phyloP scores from a whole-genome alignment of 768 basidiomycete genomes.

The Tricholoma flavovirens region DNA sequence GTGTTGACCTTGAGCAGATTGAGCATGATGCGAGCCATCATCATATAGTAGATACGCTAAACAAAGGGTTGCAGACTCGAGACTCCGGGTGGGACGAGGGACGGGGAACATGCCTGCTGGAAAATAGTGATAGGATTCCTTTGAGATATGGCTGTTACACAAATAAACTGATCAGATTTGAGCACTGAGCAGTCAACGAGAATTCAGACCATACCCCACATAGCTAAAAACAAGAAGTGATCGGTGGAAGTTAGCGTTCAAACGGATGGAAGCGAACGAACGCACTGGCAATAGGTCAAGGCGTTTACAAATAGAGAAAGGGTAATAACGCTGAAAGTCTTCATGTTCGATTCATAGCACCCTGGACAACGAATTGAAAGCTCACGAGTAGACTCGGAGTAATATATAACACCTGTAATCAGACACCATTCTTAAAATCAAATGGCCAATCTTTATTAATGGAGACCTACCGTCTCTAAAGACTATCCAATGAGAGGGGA shows the following conservation, averaged over 20 bases:
- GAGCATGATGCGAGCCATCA: constrained; percentile 11
- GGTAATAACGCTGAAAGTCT: constrained; percentile 38
- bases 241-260: background rate
- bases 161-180: background rate
- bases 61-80: background rate
- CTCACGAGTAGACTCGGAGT: background rate
- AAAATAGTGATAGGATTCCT: background rate
- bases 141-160: background rate
- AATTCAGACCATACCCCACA: background rate
- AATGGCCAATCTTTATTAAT: background rate
- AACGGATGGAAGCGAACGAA: background rate
- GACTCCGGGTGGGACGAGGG: too few species aligned
- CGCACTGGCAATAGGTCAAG: constrained; percentile 26
- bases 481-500: background rate
- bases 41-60: constrained; percentile 5
- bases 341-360: background rate
- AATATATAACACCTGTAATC: background rate
- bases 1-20: constrained; percentile 6
- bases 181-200: background rate
- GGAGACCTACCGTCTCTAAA: background rate
- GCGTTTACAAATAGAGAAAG: constrained; percentile 41
- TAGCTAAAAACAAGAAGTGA: background rate
- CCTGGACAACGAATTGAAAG: background rate
- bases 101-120: background rate
- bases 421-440: too few species aligned